Percentiles rank a stretch among this genome's conserved stretches.
Conservation (phyloP, 257 asterid species). For the Catharanthus roseus region DNA sequence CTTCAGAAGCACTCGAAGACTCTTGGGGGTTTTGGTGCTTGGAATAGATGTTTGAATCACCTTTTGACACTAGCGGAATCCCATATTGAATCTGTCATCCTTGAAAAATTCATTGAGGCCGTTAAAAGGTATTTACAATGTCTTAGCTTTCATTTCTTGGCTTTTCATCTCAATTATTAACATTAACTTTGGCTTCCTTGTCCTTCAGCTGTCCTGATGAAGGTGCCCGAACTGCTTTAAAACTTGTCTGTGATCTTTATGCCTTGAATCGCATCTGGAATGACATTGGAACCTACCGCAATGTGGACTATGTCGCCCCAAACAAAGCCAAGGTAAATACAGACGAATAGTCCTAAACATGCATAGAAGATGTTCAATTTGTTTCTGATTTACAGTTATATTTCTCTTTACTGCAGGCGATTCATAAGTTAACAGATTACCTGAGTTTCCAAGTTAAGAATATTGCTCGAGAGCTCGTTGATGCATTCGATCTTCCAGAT, state of each 20-base stretch:
- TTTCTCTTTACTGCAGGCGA: slow-evolving; percentile 49
- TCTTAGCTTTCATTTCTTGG: background rate
- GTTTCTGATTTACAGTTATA: background rate
- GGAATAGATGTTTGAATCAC: slow-evolving; percentile 98
- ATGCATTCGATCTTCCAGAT: slow-evolving; percentile 95
- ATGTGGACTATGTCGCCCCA: slow-evolving; percentile 94
- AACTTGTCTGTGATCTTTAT: slow-evolving; percentile 86
- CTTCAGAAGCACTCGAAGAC: slow-evolving; percentile 83
- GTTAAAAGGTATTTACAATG: slow-evolving; percentile 49
- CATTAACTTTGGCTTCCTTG: slow-evolving; percentile 17
- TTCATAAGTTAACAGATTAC: slow-evolving; percentile 84
- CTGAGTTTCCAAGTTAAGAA: slow-evolving; percentile 85
- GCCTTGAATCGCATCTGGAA: slow-evolving; percentile 97
- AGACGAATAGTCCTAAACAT: background rate
- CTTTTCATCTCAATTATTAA: slow-evolving; percentile 1
- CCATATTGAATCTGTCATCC: slow-evolving; percentile 82
- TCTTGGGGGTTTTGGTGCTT: slow-evolving; percentile 91
- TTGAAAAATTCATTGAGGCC: slow-evolving; percentile 78
- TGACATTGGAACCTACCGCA: slow-evolving; percentile 92
- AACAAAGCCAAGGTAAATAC: slow-evolving; percentile 88
- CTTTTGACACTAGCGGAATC: slow-evolving; percentile 95
- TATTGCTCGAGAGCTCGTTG: slow-evolving; percentile 74
- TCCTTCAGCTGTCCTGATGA: slow-evolving; percentile 71
- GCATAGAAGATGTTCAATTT: background rate
- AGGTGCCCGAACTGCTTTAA: slow-evolving; percentile 62